Evolutionary conservation across 306 rosid species (phyloP).

Genomic region (Rosa persica): DNA sequence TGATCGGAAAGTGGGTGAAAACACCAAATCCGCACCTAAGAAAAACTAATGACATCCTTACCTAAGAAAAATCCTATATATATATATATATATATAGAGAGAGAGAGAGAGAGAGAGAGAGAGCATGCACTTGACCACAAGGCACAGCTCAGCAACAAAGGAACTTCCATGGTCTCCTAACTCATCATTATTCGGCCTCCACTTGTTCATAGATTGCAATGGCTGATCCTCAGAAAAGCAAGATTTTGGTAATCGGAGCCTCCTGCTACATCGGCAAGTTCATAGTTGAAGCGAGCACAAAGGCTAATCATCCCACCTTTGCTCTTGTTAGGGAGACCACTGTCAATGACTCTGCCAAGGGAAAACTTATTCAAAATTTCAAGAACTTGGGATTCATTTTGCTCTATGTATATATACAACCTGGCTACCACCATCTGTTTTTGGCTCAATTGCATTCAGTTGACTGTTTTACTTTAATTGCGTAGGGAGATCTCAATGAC

Average conservation of each 20-base stretch:
- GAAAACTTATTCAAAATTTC: conserved; percentile 44
- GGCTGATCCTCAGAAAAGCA: conserved; percentile 63
- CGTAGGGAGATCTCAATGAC: conserved; percentile 71
- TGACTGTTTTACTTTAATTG: background rate
- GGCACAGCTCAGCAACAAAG: no score
- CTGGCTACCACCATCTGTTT: background rate
- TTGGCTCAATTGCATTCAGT: background rate
- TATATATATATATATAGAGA: no score
- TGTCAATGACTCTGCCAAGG: conserved; percentile 56
- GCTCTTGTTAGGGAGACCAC: conserved; percentile 72
- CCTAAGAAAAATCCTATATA: no score
- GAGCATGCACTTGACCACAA: no score
- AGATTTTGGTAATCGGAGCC: conserved; percentile 82
- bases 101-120: no score
- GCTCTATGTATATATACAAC: conserved; percentile 40
- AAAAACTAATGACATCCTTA: no score
- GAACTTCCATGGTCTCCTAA: no score
- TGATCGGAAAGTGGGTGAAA: no score
- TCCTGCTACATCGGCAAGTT: conserved; percentile 80
- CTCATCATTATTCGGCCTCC: background rate
- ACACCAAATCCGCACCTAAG: no score
- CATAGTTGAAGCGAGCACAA: conserved; percentile 75
- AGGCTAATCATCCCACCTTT: conserved; percentile 71
- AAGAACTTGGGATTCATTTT: conserved; percentile 57
- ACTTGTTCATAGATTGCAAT: conserved; percentile 16